Evolutionary conservation across 2,329 filamentous ascomycete species (phyloP), one percentile per base, ranked within the genome.

Genomic region (Dichotomopilus funicola): DNA sequence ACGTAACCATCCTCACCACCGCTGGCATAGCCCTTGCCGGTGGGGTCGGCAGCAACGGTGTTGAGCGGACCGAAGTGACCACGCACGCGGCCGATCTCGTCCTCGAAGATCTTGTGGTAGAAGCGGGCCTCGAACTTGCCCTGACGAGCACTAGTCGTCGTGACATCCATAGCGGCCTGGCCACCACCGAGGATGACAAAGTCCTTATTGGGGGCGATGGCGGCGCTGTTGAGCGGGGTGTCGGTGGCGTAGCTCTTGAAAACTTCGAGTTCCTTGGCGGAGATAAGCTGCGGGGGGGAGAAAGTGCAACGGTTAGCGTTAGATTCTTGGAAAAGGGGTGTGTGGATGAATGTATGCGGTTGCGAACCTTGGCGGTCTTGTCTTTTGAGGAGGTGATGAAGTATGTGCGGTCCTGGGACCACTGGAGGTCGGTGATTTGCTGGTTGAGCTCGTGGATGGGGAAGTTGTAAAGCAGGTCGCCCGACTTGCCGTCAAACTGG

Each of bases 41-140:
- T 87, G 35, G 94, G 94, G 74, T 96, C 89, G 56, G 89, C 89
- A 49, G 94, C 91, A 65, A 99, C 90, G 61, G 94, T 96, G 81
- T 99, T 96, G 73, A 78, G 58, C 5, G 53, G 44, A 46, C 94
- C 94, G 75, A 99, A 99, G 75, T 99, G 94, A 61, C 94, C 94
- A 70, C 91, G 84, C 62, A 99, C 94, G 79, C 94, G 87, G 65
- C 94, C 94, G 68, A 97, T 92, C 79, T 99, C 94, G 74, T 99
- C 92, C 75, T 96, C 91, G 72, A 99, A 97, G 72, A 99, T 87
- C 82, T 95, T 97, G 86, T 99, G 94, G 81, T 96, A 99, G 82
- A 99, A 99, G 63, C 94, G 86, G 45, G 94, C 94, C 76, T 99
- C 94, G 79, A 99, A 99, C 78, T 97, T 97, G 76, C 94, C 94